These are phyloP conservation scores for Puccinia horiana DNA, from an alignment of 1,284 basidiomycete genomes.

Conservation along the genomic window DNA sequence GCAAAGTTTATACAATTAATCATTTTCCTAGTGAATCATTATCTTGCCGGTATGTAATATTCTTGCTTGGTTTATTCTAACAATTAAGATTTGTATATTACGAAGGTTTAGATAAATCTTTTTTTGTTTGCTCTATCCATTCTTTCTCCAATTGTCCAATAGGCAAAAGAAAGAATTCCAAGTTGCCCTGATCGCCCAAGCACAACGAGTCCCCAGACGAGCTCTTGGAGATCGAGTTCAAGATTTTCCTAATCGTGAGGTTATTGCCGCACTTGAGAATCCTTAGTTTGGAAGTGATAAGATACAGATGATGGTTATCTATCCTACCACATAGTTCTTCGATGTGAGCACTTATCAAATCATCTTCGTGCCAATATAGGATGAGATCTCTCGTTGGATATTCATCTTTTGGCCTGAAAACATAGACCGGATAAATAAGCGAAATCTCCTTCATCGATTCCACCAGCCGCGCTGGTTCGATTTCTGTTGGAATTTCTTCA, in stretches of 20 bases:
- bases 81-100: not conserved
- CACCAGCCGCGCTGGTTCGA: not conserved
- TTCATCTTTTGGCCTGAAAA: slow-evolving; percentile 31
- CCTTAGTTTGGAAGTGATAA: slow-evolving; percentile 25
- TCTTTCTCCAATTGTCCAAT: slow-evolving; percentile 35
- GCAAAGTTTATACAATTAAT: no score
- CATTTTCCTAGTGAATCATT: no score
- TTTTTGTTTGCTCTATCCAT: slow-evolving; percentile 43
- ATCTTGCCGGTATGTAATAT: no score
- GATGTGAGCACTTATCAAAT: slow-evolving; percentile 30
- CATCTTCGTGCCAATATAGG: slow-evolving; percentile 40
- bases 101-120: not conserved
- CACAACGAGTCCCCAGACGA: not conserved
- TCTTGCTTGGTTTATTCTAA: no score
- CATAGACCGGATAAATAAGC: slow-evolving; percentile 37
- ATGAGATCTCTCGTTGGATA: slow-evolving; percentile 38
- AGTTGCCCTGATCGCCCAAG: slow-evolving; percentile 24
- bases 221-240: slow-evolving; percentile 3
- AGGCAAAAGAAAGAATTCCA: slow-evolving; percentile 39
- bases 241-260: slow-evolving; percentile 29
- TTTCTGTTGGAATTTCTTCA: slow-evolving; percentile 1
- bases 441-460: not conserved
- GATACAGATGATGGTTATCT: slow-evolving; percentile 33
- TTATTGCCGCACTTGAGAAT: slow-evolving; percentile 44
- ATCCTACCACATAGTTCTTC: slow-evolving; percentile 18